Evolutionary conservation across 306 rosid species (phyloP).

Genomic region (Calophaca sinica): DNA sequence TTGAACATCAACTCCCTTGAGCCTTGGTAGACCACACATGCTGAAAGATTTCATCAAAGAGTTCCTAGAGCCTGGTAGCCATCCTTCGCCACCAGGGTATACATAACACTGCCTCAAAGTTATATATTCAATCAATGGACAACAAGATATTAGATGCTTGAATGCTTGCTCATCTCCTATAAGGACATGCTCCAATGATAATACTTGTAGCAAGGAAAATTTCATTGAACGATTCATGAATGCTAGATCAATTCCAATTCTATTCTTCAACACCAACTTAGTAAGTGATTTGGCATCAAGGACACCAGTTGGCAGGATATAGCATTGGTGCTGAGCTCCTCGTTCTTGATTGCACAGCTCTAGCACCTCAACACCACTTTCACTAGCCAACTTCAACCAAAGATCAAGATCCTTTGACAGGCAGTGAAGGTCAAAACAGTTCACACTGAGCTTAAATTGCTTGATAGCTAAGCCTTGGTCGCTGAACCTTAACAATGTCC

Average conservation of each 20-base stretch:
- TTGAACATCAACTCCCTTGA: constrained; percentile 19
- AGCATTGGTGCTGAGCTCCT: neutral
- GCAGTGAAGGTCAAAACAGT: no score
- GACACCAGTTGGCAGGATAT: constrained; percentile 30
- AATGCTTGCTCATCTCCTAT: constrained; percentile 11
- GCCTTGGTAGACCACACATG: constrained; percentile 20
- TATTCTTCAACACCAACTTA: constrained; percentile 33
- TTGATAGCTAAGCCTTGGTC: no score
- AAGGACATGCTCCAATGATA: constrained; percentile 16
- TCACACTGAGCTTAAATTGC: no score
- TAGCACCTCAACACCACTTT: no score
- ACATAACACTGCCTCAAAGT: neutral
- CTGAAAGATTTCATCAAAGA: constrained; percentile 9
- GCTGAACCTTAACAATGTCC: no score
- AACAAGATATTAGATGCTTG: constrained; percentile 35
- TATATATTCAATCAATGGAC: constrained; percentile 29
- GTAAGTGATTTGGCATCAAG: constrained; percentile 38
- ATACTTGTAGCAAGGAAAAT: constrained; percentile 12
- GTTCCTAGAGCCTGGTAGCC: neutral
- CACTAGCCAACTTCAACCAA: no score
- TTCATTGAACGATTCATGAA: constrained; percentile 7
- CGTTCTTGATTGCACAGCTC: no score
- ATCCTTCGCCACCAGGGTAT: neutral
- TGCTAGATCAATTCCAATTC: neutral
- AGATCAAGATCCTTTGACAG: no score